A percentile compares a stretch with the other conserved stretches of the same genome.
These are phyloP conservation scores for Stephanocyclus meneghinianus DNA, from an alignment of 352 stramenopile genomes.

Conservation along the genomic window DNA sequence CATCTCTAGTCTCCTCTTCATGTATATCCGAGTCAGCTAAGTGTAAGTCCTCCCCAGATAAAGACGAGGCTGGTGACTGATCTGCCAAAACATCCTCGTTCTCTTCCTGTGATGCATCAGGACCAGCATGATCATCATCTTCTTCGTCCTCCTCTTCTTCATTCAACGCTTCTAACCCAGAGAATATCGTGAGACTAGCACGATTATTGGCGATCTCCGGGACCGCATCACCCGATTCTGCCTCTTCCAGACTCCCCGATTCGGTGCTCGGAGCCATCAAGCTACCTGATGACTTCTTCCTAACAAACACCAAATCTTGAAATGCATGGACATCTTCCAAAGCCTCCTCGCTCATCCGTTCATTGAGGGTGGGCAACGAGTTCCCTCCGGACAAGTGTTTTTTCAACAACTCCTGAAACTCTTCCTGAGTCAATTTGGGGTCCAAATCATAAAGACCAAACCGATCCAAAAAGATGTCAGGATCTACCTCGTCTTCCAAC, in stretches of 20 bases:
- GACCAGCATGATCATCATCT: constrained; percentile 3
- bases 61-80: constrained; percentile 16
- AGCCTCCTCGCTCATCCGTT: constrained; percentile 71
- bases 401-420: constrained; percentile 40
- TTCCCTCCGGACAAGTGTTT: constrained; percentile 27
- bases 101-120: not conserved
- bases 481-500: constrained; percentile 27
- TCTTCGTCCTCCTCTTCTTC: constrained; percentile 26
- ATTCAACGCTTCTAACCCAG: constrained; percentile 23
- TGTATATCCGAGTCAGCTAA: not conserved
- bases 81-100: constrained; percentile 6
- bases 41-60: constrained; percentile 22
- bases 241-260: constrained; percentile 4
- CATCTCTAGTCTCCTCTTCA: constrained; percentile 2
- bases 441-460: constrained; percentile 49
- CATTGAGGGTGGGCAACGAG: constrained; percentile 52
- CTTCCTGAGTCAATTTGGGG: constrained; percentile 27
- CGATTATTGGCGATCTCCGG: not conserved
- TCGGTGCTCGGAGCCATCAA: not conserved
- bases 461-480: constrained; percentile 52
- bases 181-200: not conserved
- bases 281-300: constrained; percentile 11
- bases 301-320: constrained; percentile 52
- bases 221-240: not conserved
- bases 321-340: constrained; percentile 76